Evolutionary conservation across 495 filamentous ascomycete species (phyloP), one percentile per base, ranked within the genome.

Genomic region (Neurospora sublineolata): DNA sequence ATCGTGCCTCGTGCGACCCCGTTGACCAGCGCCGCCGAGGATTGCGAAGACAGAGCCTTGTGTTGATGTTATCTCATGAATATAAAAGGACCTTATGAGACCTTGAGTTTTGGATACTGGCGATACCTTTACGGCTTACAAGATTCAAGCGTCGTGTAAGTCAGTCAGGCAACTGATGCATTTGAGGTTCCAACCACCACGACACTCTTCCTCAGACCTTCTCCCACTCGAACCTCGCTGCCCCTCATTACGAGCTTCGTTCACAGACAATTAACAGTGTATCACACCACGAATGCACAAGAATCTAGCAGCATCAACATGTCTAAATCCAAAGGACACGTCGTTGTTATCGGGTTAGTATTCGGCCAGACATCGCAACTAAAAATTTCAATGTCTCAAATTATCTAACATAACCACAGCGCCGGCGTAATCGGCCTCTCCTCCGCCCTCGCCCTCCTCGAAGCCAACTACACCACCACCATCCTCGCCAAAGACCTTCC

Each of bases 391-490:
- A 37, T 36, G 41, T 33, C 7, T 3, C 20, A 42, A 16, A 3
- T 38, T 12, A 20, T 44, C 72, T 75, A 70, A 75, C 70, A 70
- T 60, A 2, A 37, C 6, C 14, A 12, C 71, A 89, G 88, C 46
- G 87, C 87, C 69, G 88, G 88, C 42, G 85, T 89, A 18, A 85
- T 84, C 73, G 88, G 87, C 69, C 84, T 90, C 44, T 82, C 83
- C 75, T 82, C 82, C 30, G 87, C 87, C 64, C 76, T 87, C 42
- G 73, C 72, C 64, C 80, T 89, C 75, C 87, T 86, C 77, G 74
- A 83, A 68, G 73, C 80, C n/a, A 76, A 77, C 36, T 76, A 83
- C 77, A 74, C 74, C 69, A 83, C 89, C 36, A 84, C 86, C 69
- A 82, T 90, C 70, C 76, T 89, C 16, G 87, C 88, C 69, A 81